These are phyloP conservation scores for Marasmius tenuissimus DNA, from an alignment of 1,284 basidiomycete genomes.

Conservation along the genomic window DNA sequence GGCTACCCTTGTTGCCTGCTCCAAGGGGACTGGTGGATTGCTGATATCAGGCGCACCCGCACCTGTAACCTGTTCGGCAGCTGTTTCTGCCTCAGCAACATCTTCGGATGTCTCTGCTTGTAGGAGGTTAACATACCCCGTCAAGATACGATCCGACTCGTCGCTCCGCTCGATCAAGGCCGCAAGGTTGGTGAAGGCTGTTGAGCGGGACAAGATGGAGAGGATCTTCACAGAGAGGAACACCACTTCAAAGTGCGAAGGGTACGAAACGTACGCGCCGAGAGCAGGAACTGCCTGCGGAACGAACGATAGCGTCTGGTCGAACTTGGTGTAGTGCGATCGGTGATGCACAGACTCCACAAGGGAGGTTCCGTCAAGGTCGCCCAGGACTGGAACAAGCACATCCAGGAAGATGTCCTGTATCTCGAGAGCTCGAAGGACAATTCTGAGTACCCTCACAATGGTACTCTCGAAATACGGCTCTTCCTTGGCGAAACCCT, in stretches of 20 bases:
- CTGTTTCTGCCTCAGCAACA: conserved; percentile 54
- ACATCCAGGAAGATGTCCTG: conserved; percentile 92
- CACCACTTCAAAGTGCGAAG: conserved; percentile 71
- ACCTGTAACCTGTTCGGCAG: conserved; percentile 64
- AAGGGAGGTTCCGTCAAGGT: conserved; percentile 57
- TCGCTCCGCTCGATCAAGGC: conserved; percentile 81
- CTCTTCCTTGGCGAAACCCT: conserved; percentile 66
- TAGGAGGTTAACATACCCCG: conserved; percentile 75
- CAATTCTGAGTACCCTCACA: conserved; percentile 79
- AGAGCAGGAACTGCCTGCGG: conserved; percentile 81
- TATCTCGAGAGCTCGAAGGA: conserved; percentile 80
- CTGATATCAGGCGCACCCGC: conserved; percentile 65
- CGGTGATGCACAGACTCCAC: conserved; percentile 56
- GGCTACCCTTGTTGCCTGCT: conserved; percentile 74
- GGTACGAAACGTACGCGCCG: conserved; percentile 79
- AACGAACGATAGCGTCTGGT: conserved; percentile 80
- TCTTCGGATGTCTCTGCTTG: conserved; percentile 64
- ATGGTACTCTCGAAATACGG: conserved; percentile 76
- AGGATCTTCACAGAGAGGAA: conserved; percentile 84
- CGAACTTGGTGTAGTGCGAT: conserved; percentile 75
- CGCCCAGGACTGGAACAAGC: conserved; percentile 76
- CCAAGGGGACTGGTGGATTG: conserved; percentile 43
- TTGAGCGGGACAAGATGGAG: conserved; percentile 59
- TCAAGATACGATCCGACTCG: conserved; percentile 85
- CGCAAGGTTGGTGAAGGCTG: conserved; percentile 68